Conservation (phyloP, 768 basidiomycete species). For the Suillus subalutaceus region DNA sequence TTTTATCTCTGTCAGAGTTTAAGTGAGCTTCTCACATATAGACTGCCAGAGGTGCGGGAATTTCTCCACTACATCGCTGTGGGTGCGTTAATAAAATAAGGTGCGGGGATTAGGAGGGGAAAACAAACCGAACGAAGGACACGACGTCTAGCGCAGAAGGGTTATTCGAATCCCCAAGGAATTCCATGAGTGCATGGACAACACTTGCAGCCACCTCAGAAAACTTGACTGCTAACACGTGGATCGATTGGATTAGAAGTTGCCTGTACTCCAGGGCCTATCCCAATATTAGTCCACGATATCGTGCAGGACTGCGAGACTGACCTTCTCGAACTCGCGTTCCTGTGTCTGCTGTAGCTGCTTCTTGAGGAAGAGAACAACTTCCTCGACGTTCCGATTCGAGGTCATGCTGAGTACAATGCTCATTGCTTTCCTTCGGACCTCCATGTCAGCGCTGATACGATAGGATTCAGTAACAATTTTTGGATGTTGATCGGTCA, state of each 20-base stretch:
- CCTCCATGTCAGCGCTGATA: conserved; percentile 92
- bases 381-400: conserved; percentile 94
- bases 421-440: conserved; percentile 86
- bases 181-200: conserved; percentile 91
- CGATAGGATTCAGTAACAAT: conserved; percentile 5
- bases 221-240: conserved; percentile 94
- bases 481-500: background rate
- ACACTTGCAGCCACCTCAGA: conserved; percentile 96
- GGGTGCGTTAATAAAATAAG: conserved; percentile 8
- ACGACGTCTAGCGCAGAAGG: background rate
- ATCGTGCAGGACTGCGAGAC: background rate
- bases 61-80: conserved; percentile 94
- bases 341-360: conserved; percentile 91
- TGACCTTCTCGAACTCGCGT: conserved; percentile 40
- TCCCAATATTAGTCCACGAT: background rate
- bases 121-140: background rate
- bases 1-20: conserved; percentile 78
- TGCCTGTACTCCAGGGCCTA: conserved; percentile 95
- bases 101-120: background rate
- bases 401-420: conserved; percentile 94
- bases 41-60: conserved; percentile 84
- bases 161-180: conserved; percentile 70
- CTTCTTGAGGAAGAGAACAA: conserved; percentile 96
- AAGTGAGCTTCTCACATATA: conserved; percentile 84
- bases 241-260: conserved; percentile 95